phyloP scores from a whole-genome alignment of 495 filamentous ascomycete species.

The Diplogelasinospora grovesii region DNA sequence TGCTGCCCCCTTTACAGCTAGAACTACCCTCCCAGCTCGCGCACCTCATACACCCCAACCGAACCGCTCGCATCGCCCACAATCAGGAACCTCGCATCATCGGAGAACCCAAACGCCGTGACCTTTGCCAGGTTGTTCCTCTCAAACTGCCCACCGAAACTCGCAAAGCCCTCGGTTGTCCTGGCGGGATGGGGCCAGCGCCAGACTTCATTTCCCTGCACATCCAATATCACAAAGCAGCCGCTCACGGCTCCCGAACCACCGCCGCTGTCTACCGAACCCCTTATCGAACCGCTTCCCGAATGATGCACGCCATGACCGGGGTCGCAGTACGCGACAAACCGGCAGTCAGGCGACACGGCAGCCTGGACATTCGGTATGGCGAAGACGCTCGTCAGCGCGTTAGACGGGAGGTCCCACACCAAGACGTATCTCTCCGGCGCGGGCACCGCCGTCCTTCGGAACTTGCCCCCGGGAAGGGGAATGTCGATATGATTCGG shows the following conservation, averaged over 20 bases:
- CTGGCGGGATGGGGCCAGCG: slow-evolving; percentile 17
- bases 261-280: no score
- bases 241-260: no score
- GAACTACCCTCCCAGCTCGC: slow-evolving; percentile 1
- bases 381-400: slow-evolving; percentile 18
- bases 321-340: slow-evolving; percentile 22
- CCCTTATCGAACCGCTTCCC: no score
- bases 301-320: no score
- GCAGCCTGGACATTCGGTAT: slow-evolving; percentile 25
- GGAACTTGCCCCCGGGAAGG: slow-evolving; percentile 13
- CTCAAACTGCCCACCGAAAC: slow-evolving; percentile 22
- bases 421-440: slow-evolving; percentile 19
- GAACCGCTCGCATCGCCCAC: slow-evolving; percentile 18
- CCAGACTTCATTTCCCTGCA: slow-evolving; percentile 18
- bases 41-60: slow-evolving; percentile 20
- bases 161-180: slow-evolving; percentile 5
- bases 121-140: slow-evolving; percentile 14
- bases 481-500: slow-evolving; percentile 17
- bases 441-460: slow-evolving; percentile 3
- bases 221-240: slow-evolving; percentile 18
- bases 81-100: slow-evolving; percentile 18
- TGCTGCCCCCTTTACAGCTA: no score
- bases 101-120: slow-evolving; percentile 25
- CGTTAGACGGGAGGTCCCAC: slow-evolving; percentile 21
- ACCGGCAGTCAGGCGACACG: slow-evolving; percentile 21